phyloP scores from a whole-genome alignment of 2,329 filamentous ascomycete genomes.

The Phialocephala subalpina region DNA sequence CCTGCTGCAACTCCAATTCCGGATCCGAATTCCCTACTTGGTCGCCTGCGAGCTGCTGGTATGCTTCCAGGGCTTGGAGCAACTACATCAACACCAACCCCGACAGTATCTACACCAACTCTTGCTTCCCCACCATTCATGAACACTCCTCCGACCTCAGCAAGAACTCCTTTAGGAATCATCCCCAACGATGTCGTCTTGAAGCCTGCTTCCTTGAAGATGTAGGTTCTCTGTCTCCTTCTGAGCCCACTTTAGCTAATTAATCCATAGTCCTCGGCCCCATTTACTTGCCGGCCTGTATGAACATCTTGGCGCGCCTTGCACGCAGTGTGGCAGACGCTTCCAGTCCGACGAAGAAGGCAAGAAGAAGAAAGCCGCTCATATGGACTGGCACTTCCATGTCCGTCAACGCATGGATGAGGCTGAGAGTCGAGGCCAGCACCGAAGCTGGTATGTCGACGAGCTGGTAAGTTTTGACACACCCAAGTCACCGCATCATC shows the following conservation, averaged over 20 bases:
- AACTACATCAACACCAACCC: constrained; percentile 47
- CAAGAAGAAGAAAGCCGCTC: constrained; percentile 84
- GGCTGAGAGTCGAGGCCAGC: constrained; percentile 83
- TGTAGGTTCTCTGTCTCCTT: constrained; percentile 59
- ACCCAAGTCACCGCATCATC: background rate
- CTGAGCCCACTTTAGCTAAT: constrained; percentile 23
- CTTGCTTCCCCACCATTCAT: constrained; percentile 47
- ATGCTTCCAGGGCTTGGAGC: constrained; percentile 61
- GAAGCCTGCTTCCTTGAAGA: constrained; percentile 74
- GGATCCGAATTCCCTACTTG: constrained; percentile 63
- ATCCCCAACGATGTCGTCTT: constrained; percentile 62
- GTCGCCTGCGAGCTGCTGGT: constrained; percentile 73
- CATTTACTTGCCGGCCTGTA: constrained; percentile 79
- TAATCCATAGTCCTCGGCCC: constrained; percentile 69
- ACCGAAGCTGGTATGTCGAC: constrained; percentile 94
- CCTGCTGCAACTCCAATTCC: constrained; percentile 48
- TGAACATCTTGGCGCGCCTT: constrained; percentile 84
- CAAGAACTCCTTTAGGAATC: constrained; percentile 37
- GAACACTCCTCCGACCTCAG: constrained; percentile 32
- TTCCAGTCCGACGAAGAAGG: constrained; percentile 82
- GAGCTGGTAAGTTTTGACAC: constrained; percentile 69
- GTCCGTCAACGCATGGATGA: constrained; percentile 91
- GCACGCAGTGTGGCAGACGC: constrained; percentile 88
- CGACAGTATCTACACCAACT: constrained; percentile 46
- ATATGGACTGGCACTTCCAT: constrained; percentile 98